phyloP scores from a whole-genome alignment of 139 green algal genomes.

The Coelastrella sp. region DNA sequence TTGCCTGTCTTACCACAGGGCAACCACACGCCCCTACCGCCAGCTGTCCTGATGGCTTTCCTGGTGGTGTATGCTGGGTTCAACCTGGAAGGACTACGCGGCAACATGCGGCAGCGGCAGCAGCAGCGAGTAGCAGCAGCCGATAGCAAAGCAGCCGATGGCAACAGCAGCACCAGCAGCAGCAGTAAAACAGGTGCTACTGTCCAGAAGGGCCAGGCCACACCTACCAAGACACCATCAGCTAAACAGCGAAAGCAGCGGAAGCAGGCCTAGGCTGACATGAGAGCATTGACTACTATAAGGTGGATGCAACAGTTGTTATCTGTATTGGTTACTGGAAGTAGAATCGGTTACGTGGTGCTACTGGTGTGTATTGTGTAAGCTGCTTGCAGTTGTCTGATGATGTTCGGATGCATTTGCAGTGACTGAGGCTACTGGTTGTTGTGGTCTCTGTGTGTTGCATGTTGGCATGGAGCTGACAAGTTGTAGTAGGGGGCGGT shows the following conservation, averaged over 20 bases:
- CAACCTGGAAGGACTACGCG: neutral
- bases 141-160: neutral
- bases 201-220: neutral
- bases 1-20: conserved; percentile 13
- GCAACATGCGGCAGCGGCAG: neutral
- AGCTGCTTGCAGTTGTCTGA: too few species aligned
- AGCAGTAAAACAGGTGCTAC: neutral
- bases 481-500: too few species aligned
- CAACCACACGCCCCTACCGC: conserved; percentile 28
- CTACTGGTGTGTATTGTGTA: too few species aligned
- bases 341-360: too few species aligned
- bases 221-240: neutral
- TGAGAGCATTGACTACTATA: neutral
- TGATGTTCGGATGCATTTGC: too few species aligned
- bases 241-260: neutral
- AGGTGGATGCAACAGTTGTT: too few species aligned
- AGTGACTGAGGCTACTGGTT: too few species aligned
- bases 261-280: neutral
- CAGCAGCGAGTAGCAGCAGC: conserved; percentile 10
- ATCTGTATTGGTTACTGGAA: too few species aligned
- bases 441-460: too few species aligned
- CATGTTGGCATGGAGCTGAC: too few species aligned
- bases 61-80: conserved; percentile 47
- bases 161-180: conserved; percentile 15
- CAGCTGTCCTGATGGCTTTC: conserved; percentile 28